Base-by-base conservation (phyloP, 2,329 filamentous ascomycete genomes). In the Akanthomyces muscarius region DNA sequence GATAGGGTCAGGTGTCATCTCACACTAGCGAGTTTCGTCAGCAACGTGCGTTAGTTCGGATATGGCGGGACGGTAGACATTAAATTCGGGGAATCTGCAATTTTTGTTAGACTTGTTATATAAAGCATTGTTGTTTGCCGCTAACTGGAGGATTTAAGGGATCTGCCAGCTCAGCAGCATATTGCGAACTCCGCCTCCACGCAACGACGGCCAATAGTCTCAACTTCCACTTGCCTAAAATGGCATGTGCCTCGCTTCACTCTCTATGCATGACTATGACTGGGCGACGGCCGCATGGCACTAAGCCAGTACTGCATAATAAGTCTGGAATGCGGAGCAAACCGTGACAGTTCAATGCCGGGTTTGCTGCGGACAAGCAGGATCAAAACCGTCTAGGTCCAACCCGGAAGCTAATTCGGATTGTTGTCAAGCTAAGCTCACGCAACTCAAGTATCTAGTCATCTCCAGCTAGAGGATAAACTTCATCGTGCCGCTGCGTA, bases 181-280 rank as follows among this genome's bases (percentile, higher is more conserved):
- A 6, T 25, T 36, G 25, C 30, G 21, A 50, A 16, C 21, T 28
- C 44, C 28, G 42, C 44, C 28, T 50, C 44, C 21, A 6, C 13
- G n/a, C 44, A 58, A 36, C 13, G 14, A 5, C 6, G n/a, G 21
- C 13, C 10, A 38, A n/a, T 18, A 45, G 38, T 11, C 1, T n/a
- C 18, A 47, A 61, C 47, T 38, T 36, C 41, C 14, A 61, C 58
- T 61, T 53, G 33, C 58, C 58, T 25, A 61, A 61, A 52, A 13
- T 45, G 50, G 41, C 21, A 55, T 61, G 41, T 53, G 41, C 47
- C 13, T 61, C 14, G 50, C 38, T 61, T 58, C 36, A 36, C 25
- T 11, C 28, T 50, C 23, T 51, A 21, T 21, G 23, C 45, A 59
- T 42, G 42, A 18, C 7, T 2, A 47, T n/a, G n/a, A 47, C 21